These are phyloP conservation scores for Chaetomiaceae sp. DNA, from an alignment of 2,329 filamentous ascomycete genomes.

Conservation along the genomic window DNA sequence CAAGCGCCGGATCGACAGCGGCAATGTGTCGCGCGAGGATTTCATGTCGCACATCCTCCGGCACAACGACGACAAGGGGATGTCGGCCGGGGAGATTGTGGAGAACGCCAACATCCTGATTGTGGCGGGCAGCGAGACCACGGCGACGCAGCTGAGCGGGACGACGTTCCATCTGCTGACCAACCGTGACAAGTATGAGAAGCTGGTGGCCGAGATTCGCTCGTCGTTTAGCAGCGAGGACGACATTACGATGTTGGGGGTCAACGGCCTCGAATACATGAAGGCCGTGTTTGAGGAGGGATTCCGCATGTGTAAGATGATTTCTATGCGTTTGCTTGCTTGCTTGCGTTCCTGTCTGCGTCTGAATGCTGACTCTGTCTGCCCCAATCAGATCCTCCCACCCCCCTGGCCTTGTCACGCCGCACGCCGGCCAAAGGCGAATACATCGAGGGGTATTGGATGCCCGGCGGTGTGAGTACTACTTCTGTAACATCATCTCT, in stretches of 20 bases:
- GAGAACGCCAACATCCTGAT: slow-evolving; percentile 16
- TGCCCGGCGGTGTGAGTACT: slow-evolving; percentile 20
- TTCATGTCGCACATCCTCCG: slow-evolving; percentile 17
- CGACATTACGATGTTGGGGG: slow-evolving; percentile 36
- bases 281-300: slow-evolving; percentile 38
- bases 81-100: slow-evolving; percentile 10
- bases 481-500: too few species aligned
- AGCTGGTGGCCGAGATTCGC: slow-evolving; percentile 38
- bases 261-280: slow-evolving; percentile 34
- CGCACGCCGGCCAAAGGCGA: slow-evolving; percentile 18
- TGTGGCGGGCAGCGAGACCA: slow-evolving; percentile 27
- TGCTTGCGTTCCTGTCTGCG: too few species aligned
- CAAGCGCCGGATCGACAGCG: background rate
- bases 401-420: slow-evolving; percentile 8
- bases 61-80: slow-evolving; percentile 13
- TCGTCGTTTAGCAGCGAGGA: slow-evolving; percentile 32
- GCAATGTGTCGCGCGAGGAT: slow-evolving; percentile 7
- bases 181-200: slow-evolving; percentile 31
- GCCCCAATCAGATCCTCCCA: slow-evolving; percentile 7
- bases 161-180: slow-evolving; percentile 30
- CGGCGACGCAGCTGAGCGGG: slow-evolving; percentile 24
- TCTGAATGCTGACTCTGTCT: background rate
- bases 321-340: too few species aligned
- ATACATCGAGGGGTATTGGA: slow-evolving; percentile 16
- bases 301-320: slow-evolving; percentile 35